Conservation (phyloP, 73 alveolate genomes). For the Chromera velia region DNA sequence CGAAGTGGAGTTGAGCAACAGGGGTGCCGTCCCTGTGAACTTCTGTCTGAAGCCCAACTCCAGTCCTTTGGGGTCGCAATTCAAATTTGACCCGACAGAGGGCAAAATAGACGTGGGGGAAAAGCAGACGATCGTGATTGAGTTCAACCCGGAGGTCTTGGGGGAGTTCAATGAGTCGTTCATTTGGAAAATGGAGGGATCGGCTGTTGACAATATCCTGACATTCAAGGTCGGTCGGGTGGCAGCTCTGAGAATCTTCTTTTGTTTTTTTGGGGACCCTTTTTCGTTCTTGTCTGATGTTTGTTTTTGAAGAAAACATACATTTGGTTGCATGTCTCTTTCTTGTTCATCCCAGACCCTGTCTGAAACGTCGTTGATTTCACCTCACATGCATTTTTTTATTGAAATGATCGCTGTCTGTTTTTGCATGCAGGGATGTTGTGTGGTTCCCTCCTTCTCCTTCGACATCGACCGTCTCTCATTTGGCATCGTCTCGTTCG, state of each 20-base stretch:
- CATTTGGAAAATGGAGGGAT: slow-evolving; percentile 88
- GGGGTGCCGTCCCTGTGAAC: slow-evolving; percentile 38
- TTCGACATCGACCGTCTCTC: slow-evolving; percentile 91
- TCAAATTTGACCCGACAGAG: slow-evolving; percentile 59
- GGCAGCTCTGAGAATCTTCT: too few species aligned
- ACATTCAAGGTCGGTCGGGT: slow-evolving; percentile 23
- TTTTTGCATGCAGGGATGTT: slow-evolving; percentile 94
- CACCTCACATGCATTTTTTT: too few species aligned
- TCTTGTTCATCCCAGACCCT: too few species aligned
- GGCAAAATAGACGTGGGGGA: slow-evolving; percentile 84
- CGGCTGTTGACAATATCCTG: slow-evolving; percentile 55
- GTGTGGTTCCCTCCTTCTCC: slow-evolving; percentile 93
- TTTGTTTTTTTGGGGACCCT: too few species aligned
- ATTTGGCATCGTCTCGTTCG: slow-evolving; percentile 95
- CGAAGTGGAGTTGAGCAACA: too few species aligned
- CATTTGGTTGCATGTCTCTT: too few species aligned
- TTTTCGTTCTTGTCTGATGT: too few species aligned
- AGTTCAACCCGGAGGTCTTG: slow-evolving; percentile 83
- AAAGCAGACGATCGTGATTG: slow-evolving; percentile 65
- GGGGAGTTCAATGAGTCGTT: slow-evolving; percentile 98
- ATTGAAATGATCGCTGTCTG: slow-evolving; percentile 22
- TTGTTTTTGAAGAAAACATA: too few species aligned
- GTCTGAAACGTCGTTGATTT: too few species aligned
- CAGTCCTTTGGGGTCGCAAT: slow-evolving; percentile 76
- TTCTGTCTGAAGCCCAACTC: slow-evolving; percentile 62